Base-by-base conservation (phyloP, 495 filamentous ascomycete genomes). In the Penicillium lividum region DNA sequence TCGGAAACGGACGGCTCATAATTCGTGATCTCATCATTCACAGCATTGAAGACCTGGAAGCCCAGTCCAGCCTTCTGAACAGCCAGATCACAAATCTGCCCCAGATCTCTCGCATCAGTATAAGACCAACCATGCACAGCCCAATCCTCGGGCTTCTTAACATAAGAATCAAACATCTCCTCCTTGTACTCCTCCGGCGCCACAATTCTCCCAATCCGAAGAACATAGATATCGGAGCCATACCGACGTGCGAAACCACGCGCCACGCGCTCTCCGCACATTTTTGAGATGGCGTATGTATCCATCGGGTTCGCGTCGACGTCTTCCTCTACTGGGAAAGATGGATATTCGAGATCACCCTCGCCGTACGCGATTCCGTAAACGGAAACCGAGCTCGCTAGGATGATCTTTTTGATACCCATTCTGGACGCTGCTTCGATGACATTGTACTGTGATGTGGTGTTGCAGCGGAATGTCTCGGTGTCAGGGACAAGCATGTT, bases 401-500 rank as follows among this genome's bases (percentile, higher is more conserved):
- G 73, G 61, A 87, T 73, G 57, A 86, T 80, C 65, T 87, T 88
- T 63, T 79, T 81, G 45, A 86, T 80, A 7, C 80, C 80, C 3
- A 87, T 70, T 38, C 82, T 81, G 57, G 73, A 85, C 5, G 83
- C 80, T 0, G 82, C 84, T 60, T 87, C 85, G 59, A 88, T 77
- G 10, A 87, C 76, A 59, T 88, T 87, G 64, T 84, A 86, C 5
- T 78, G 80, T 15, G 73, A 65, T 7, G 73, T 63, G 0, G 80
- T 73, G 58, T 87, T 88, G 22, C 69, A 76, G 49, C 75, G 75
- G 66, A 83, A 87, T 33, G 73, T 77, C 63, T 86, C 83, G 30
- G 77, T 80, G 63, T 88, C 85, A 0, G 84, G 84, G 5, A 83
- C 81, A 5, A 85, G 71, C 80, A 86, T 80, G 65, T 85, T 85